A percentile compares a stretch with the other conserved stretches of the same genome.
Conservation (phyloP, 2,329 filamentous ascomycete genomes). For the Colletotrichum euphorbiae region DNA sequence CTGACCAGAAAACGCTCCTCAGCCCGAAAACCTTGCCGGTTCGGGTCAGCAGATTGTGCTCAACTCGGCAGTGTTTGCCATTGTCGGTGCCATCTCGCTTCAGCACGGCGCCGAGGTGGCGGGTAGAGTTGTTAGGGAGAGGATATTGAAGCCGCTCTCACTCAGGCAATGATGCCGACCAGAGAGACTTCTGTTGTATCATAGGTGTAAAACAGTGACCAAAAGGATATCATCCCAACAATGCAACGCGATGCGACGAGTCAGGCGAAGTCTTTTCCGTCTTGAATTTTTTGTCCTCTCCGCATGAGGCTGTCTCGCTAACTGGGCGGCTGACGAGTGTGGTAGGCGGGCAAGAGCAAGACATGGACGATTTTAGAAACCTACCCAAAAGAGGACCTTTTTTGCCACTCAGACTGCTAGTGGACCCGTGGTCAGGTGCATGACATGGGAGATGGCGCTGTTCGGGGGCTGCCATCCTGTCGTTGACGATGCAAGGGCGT, state of each 20-base stretch:
- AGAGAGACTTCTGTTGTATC: conserved; percentile 40
- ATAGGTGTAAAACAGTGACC: conserved; percentile 41
- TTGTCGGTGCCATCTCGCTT: conserved; percentile 89
- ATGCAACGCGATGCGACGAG: neutral
- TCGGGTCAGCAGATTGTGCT: conserved; percentile 83
- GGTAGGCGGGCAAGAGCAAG: neutral
- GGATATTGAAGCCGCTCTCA: conserved; percentile 69
- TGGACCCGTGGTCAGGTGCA: conserved; percentile 35
- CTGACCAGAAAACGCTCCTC: conserved; percentile 19
- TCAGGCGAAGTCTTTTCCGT: conserved; percentile 1
- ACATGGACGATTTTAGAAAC: conserved; percentile 16
- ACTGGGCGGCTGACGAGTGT: neutral
- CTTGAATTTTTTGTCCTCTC: neutral
- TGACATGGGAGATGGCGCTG: conserved; percentile 30
- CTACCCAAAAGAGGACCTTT: neutral
- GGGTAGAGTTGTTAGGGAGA: conserved; percentile 78
- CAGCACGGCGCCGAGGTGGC: conserved; percentile 86
- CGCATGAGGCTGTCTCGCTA: conserved; percentile 5
- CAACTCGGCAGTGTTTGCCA: conserved; percentile 82
- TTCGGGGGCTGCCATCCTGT: conserved; percentile 37
- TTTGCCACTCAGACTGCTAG: conserved; percentile 4
- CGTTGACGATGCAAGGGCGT: conserved; percentile 15
- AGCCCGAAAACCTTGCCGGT: conserved; percentile 73
- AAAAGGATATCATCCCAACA: conserved; percentile 32
- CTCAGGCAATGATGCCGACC: conserved; percentile 28